A percentile compares a stretch with the other conserved stretches of the same genome.
Evolutionary conservation across 768 basidiomycete species (phyloP).

Genomic region (Lyophyllum atratum): DNA sequence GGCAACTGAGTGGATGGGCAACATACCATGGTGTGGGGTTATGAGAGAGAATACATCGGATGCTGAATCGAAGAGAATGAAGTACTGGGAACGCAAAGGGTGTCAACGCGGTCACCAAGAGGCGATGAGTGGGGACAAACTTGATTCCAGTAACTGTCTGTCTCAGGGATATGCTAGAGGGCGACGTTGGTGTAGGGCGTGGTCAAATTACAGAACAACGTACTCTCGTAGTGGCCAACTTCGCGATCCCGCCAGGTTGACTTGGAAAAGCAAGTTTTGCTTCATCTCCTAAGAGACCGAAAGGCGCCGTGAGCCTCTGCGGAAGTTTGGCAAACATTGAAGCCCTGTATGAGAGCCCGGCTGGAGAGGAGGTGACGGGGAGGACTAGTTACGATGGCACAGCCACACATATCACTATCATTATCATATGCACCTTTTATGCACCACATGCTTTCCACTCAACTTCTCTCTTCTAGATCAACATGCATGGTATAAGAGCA

Average conservation of each 20-base stretch:
- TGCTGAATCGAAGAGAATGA: constrained; percentile 82
- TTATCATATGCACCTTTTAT: too few relatives aligned
- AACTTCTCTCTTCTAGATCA: neutral
- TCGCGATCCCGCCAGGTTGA: constrained; percentile 77
- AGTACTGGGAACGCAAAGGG: constrained; percentile 53
- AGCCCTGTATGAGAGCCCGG: neutral
- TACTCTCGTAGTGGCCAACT: constrained; percentile 74
- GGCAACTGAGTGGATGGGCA: constrained; percentile 1
- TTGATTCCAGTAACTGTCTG: constrained; percentile 90
- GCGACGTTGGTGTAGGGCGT: neutral
- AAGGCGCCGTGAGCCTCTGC: constrained; percentile 70
- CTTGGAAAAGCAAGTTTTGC: constrained; percentile 89
- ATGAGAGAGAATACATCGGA: constrained; percentile 92
- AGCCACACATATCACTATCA: constrained; percentile 5
- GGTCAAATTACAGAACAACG: constrained; percentile 26
- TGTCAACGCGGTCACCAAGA: neutral
- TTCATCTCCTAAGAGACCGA: constrained; percentile 82
- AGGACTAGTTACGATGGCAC: neutral
- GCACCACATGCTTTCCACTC: neutral
- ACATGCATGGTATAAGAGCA: neutral
- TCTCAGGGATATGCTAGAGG: constrained; percentile 68
- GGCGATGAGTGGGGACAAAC: constrained; percentile 38
- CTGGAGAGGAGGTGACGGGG: neutral
- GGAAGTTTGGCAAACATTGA: constrained; percentile 73
- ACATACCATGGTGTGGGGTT: constrained; percentile 81